phyloP scores from a whole-genome alignment of 139 green algal species.

The Coelastrella sp. region DNA sequence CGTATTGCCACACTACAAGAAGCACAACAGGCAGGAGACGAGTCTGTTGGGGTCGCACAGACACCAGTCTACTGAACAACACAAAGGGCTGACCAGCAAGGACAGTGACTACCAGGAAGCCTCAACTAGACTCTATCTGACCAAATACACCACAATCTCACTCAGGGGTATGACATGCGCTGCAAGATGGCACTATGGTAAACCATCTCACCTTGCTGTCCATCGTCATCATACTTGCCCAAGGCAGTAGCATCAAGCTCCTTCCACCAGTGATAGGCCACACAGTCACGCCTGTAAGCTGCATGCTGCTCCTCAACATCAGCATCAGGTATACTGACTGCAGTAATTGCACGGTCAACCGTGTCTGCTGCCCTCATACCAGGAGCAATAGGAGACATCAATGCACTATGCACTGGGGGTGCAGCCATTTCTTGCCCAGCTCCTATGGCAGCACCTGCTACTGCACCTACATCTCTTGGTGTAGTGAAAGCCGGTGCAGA shows the following conservation, averaged over 20 bases:
- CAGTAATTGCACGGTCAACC: neutral
- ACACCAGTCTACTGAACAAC: too few species aligned
- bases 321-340: neutral
- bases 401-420: neutral
- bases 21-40: too few species aligned
- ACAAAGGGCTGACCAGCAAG: too few species aligned
- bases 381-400: neutral
- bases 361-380: neutral
- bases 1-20: too few species aligned
- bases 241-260: neutral
- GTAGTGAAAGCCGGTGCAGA: neutral
- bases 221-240: neutral
- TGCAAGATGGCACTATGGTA: too few species aligned
- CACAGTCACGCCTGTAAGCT: neutral
- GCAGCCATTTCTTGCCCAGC: neutral
- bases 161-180: too few species aligned
- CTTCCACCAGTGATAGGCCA: constrained; percentile 45
- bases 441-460: constrained; percentile 21
- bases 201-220: neutral
- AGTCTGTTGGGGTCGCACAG: too few species aligned
- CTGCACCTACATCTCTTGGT: neutral
- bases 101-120: too few species aligned
- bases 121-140: too few species aligned
- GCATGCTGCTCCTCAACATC: neutral
- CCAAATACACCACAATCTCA: too few species aligned